phyloP scores from a whole-genome alignment of 768 basidiomycete genomes.

The Trametes cubensis region DNA sequence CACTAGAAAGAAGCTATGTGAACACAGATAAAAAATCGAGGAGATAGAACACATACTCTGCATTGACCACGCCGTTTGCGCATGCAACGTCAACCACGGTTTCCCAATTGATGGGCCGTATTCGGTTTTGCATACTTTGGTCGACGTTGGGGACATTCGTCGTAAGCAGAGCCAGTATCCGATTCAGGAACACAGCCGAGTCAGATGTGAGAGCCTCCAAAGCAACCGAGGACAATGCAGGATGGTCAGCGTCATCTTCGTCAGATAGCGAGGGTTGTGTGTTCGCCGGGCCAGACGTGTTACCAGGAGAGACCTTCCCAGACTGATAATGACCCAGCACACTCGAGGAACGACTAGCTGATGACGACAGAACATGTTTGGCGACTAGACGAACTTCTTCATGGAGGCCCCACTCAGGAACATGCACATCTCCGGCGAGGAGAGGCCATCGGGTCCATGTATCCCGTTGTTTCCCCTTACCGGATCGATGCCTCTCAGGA shows the following conservation, averaged over 20 bases:
- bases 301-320: not conserved
- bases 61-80: conserved; percentile 40
- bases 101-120: conserved; percentile 65
- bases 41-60: conserved; percentile 25
- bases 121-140: conserved; percentile 65
- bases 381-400: conserved; percentile 65
- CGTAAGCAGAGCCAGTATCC: conserved; percentile 56
- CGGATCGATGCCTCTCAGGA: conserved; percentile 25
- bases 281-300: not conserved
- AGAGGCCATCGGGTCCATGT: conserved; percentile 82
- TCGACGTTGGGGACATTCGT: conserved; percentile 57
- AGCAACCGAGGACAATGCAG: conserved; percentile 34
- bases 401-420: conserved; percentile 70
- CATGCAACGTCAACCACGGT: conserved; percentile 58
- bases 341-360: conserved; percentile 1
- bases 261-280: not conserved
- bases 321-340: conserved; percentile 23
- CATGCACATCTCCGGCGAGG: conserved; percentile 56
- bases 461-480: conserved; percentile 40
- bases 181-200: conserved; percentile 49
- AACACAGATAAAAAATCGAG: not conserved
- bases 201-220: conserved; percentile 45
- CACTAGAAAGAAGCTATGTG: not conserved
- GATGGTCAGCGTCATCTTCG: conserved; percentile 35
- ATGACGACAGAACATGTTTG: conserved; percentile 36